Evolutionary conservation across 805 yeast species (phyloP).

Genomic region (Candida lessepsii): DNA sequence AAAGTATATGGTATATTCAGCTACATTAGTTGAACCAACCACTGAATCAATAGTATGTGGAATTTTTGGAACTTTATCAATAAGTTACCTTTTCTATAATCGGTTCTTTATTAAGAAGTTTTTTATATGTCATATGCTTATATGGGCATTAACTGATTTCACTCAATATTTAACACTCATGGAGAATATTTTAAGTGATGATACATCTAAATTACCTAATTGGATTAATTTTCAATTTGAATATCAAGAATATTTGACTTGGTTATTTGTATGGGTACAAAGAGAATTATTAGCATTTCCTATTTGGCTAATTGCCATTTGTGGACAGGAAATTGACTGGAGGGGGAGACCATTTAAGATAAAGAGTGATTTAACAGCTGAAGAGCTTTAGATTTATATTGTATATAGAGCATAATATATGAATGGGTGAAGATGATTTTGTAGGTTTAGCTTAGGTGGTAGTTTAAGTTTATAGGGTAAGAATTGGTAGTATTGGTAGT

Average conservation of each 20-base stretch:
- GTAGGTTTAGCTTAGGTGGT: no score
- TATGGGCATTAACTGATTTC: slow-evolving; percentile 69
- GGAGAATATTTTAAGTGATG: slow-evolving; percentile 18
- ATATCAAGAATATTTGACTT: slow-evolving; percentile 15
- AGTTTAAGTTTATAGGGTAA: no score
- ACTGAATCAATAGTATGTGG: slow-evolving; percentile 77
- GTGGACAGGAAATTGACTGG: slow-evolving; percentile 76
- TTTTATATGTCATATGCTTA: slow-evolving; percentile 50
- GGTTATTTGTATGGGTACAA: slow-evolving; percentile 53
- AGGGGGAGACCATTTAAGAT: slow-evolving; percentile 75
- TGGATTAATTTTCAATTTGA: slow-evolving; percentile 24
- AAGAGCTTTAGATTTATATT: slow-evolving; percentile 34
- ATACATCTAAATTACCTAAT: slow-evolving; percentile 19
- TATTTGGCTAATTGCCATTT: slow-evolving; percentile 78
- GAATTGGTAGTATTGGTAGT: no score
- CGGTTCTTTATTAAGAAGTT: slow-evolving; percentile 31
- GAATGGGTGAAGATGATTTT: no score
- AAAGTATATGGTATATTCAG: slow-evolving; percentile 81
- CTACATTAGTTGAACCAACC: slow-evolving; percentile 82
- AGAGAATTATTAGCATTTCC: slow-evolving; percentile 80
- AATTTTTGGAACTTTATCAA: slow-evolving; percentile 58
- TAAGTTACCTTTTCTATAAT: slow-evolving; percentile 44
- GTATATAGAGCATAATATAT: no score
- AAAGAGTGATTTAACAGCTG: slow-evolving; percentile 73
- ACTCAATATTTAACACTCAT: slow-evolving; percentile 52